Evolutionary conservation across 148 eudicot species (phyloP).

Genomic region (Agrostemma githago): DNA sequence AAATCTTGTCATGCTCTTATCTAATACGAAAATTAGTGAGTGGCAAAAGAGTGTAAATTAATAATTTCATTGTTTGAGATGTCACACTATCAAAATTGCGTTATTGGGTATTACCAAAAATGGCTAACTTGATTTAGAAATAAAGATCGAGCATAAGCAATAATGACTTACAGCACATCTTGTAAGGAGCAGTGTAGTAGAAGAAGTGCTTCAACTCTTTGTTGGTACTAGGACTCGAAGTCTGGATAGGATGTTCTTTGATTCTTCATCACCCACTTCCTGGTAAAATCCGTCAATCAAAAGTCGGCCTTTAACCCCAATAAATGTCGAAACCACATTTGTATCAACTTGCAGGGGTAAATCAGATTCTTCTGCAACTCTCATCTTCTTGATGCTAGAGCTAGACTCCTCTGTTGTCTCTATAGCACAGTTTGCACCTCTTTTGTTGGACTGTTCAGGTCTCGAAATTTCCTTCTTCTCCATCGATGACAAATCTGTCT

Average conservation of each 20-base stretch:
- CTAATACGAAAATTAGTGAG: too few species aligned
- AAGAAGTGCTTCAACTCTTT: conserved; percentile 9
- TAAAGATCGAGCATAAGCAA: background rate
- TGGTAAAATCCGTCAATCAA: conserved; percentile 66
- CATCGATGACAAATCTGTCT: conserved; percentile 14
- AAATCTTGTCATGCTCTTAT: too few species aligned
- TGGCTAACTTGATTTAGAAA: background rate
- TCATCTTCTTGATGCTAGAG: conserved; percentile 41
- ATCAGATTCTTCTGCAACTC: conserved; percentile 28
- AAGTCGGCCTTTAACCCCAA: conserved; percentile 40
- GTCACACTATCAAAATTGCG: too few species aligned
- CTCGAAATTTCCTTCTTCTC: conserved; percentile 25
- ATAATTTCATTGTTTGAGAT: too few species aligned
- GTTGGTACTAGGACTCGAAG: conserved; percentile 35
- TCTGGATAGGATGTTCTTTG: conserved; percentile 47
- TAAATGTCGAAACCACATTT: background rate
- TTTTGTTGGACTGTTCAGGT: conserved; percentile 32
- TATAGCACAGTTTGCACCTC: conserved; percentile 36
- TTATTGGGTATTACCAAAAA: background rate
- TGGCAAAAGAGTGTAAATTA: too few species aligned
- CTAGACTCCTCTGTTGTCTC: conserved; percentile 26
- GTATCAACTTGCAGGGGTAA: conserved; percentile 10
- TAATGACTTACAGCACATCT: background rate
- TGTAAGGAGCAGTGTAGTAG: background rate
- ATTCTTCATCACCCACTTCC: conserved; percentile 41